phyloP scores from a whole-genome alignment of 352 stramenopile species.

The Pythium vanterpoolii region DNA sequence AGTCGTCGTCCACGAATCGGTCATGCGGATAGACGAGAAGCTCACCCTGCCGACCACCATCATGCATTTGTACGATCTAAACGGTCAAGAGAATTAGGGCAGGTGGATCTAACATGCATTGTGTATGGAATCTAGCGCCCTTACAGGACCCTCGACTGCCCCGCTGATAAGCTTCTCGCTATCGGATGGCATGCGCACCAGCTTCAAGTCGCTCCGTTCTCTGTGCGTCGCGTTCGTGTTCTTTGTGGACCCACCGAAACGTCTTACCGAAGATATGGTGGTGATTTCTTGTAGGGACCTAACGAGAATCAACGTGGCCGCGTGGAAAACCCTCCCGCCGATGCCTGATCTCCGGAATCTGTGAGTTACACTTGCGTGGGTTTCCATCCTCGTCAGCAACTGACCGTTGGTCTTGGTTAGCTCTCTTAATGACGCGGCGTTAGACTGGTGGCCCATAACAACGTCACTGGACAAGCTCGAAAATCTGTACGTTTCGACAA shows the following conservation, averaged over 20 bases:
- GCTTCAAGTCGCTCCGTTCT: not conserved
- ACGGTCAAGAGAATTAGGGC: no score
- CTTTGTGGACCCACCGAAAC: not conserved
- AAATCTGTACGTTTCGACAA: conserved; percentile 3
- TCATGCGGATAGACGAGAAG: conserved; percentile 5
- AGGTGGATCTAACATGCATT: not conserved
- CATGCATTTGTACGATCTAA: not conserved
- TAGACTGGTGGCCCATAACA: conserved; percentile 2
- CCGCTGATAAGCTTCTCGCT: not conserved
- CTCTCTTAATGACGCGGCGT: not conserved
- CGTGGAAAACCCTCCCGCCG: conserved; percentile 6
- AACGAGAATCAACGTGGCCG: conserved; percentile 1
- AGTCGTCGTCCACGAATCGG: not conserved
- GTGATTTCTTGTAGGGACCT: not conserved
- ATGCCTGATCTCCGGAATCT: conserved; percentile 17
- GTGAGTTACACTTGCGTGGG: not conserved
- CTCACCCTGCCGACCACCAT: conserved; percentile 1
- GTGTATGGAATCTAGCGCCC: not conserved
- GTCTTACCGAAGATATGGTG: no score
- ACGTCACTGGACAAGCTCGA: not conserved
- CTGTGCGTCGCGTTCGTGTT: not conserved
- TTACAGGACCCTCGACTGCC: not conserved
- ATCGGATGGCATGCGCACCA: not conserved
- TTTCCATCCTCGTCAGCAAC: not conserved
- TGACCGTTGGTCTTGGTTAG: not conserved